Evolutionary conservation across 2,329 filamentous ascomycete genomes (phyloP), one percentile per base, ranked within the genome.

Genomic region (Alternaria burnsii): DNA sequence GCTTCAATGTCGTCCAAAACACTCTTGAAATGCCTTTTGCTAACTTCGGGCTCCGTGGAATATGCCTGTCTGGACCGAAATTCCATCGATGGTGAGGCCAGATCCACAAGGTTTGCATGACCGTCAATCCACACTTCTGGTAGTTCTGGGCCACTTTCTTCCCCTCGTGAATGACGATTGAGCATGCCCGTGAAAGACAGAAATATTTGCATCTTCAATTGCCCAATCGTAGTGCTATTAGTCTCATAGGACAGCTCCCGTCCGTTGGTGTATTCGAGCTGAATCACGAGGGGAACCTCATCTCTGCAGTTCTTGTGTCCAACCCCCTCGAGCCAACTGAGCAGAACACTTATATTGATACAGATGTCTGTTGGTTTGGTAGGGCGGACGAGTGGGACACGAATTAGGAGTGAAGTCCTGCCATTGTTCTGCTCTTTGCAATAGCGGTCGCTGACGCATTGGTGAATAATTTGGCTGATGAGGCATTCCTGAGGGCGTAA

Each of bases 361-460:
- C 30, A 30, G 24, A 50, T 9, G 3, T 38, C 30, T 36, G 30
- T 12, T 9, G 22, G 28, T 11, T 11, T 22, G 22, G 16, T 34
- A 1, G 30, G 12, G 47, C 22, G 28, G 1, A 18, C 20, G 30
- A 50, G 47, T 34, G 18, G 14, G 18, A 50, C 18, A 24, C 20
- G 28, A 18, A 50, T 12, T 5, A 50, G 20, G 4, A 46, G 9
- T 18, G 30, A 40, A 3, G 36, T 30, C 10, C 2, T n/a, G 18
- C 2, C 14, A 1, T 14, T 40, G n/a, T 34, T 0, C 6, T 50
- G n/a, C 6, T 34, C 14, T 50, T 24, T 0, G 0, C n/a, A 1
- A 2, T 4, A 14, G 4, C 5, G 36, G 3, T 8, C n/a, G 18
- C 10, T 3, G 7, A 8, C 16, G 0, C 7, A n/a, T n/a, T n/a